Conservation (phyloP, 1,284 basidiomycete genomes). For the Apiotrichum sp. region DNA sequence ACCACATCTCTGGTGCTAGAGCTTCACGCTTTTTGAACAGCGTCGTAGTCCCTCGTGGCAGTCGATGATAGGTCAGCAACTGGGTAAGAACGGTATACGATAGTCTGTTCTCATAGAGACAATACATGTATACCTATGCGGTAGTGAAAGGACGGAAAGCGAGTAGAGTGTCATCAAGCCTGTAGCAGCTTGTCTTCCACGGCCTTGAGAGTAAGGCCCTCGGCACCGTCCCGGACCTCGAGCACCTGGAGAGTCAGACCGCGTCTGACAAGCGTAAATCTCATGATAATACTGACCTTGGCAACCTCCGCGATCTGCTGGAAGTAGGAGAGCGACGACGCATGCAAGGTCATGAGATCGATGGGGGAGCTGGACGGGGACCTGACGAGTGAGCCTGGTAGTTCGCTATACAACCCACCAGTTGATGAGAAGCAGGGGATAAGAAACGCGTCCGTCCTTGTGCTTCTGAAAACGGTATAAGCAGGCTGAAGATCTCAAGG, state of each 20-base stretch:
- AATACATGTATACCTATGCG: background rate
- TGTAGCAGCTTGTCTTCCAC: slow-evolving; percentile 60
- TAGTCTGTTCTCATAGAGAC: too few relatives aligned
- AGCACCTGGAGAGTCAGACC: slow-evolving; percentile 51
- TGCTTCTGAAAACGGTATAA: slow-evolving; percentile 51
- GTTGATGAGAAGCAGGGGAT: slow-evolving; percentile 76
- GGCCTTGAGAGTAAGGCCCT: slow-evolving; percentile 64
- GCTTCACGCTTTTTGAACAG: too few relatives aligned
- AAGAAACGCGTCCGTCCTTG: slow-evolving; percentile 75
- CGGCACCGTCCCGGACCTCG: slow-evolving; percentile 72
- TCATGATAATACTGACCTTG: slow-evolving; percentile 31
- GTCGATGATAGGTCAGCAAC: too few relatives aligned
- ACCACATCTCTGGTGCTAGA: too few relatives aligned
- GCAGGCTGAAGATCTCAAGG: too few relatives aligned
- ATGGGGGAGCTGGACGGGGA: slow-evolving; percentile 66
- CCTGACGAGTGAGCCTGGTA: slow-evolving; percentile 23
- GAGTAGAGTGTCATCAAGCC: background rate
- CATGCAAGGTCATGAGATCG: slow-evolving; percentile 71
- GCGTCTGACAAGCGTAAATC: too few relatives aligned
- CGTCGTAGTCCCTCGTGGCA: too few relatives aligned
- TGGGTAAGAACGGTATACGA: too few relatives aligned
- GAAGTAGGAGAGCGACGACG: slow-evolving; percentile 74
- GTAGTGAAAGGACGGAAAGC: too few relatives aligned
- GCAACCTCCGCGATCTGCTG: slow-evolving; percentile 55
- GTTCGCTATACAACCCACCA: slow-evolving; percentile 52